Evolutionary conservation across 805 yeast genomes (phyloP).

Genomic region (Metschnikowia matae): DNA sequence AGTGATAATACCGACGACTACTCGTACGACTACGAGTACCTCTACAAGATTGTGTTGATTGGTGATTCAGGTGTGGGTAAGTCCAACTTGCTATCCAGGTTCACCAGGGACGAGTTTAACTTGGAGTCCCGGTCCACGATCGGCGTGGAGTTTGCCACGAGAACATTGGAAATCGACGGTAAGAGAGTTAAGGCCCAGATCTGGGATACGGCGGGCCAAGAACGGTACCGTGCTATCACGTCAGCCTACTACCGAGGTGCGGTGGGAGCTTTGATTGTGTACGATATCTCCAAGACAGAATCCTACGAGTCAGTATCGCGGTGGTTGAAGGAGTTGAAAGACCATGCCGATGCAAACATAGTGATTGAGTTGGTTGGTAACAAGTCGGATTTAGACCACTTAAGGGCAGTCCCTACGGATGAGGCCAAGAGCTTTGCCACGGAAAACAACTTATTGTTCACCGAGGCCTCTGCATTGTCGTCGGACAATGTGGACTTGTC

Average conservation of each 20-base stretch:
- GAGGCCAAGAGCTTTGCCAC: constrained; percentile 94
- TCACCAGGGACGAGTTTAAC: constrained; percentile 94
- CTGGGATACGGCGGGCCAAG: constrained; percentile 99
- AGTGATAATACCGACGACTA: constrained; percentile 42
- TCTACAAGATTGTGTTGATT: constrained; percentile 88
- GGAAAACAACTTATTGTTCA: constrained; percentile 86
- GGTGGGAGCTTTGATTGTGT: constrained; percentile 92
- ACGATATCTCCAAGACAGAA: constrained; percentile 89
- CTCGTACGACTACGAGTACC: constrained; percentile 76
- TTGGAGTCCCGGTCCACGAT: constrained; percentile 91
- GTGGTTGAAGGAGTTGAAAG: constrained; percentile 88
- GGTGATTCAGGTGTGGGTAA: constrained; percentile 98
- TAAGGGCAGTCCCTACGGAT: constrained; percentile 95
- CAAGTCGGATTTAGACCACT: constrained; percentile 84
- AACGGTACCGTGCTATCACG: constrained; percentile 95
- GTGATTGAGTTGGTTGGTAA: constrained; percentile 93
- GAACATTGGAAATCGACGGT: constrained; percentile 85
- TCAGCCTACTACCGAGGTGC: constrained; percentile 98
- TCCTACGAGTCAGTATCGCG: constrained; percentile 80
- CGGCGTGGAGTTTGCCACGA: constrained; percentile 97
- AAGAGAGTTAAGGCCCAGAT: constrained; percentile 84
- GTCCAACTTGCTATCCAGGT: constrained; percentile 87
- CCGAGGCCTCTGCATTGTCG: constrained; percentile 93
- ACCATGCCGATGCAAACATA: constrained; percentile 90
- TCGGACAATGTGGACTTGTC: constrained; percentile 94